These are phyloP conservation scores for Pontederia crassipes DNA, from an alignment of 176 grass and related monocot species.

Conservation along the genomic window DNA sequence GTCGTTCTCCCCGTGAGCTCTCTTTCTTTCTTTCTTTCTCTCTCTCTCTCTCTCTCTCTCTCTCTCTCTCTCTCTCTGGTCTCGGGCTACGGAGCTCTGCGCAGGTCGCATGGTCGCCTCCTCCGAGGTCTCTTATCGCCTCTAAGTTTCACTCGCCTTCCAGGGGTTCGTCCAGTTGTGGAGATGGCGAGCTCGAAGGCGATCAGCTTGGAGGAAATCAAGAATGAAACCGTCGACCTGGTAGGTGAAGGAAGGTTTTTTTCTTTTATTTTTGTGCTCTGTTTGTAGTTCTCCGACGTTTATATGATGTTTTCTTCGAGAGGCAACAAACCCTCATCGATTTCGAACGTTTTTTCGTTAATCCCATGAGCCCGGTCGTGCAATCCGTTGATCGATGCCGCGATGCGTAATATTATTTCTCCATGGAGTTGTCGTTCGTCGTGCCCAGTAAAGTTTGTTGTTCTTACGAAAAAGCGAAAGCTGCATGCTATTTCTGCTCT, in stretches of 20 bases:
- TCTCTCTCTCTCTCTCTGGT: neutral
- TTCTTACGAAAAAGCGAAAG: too few relatives aligned
- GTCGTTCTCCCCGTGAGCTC: too few relatives aligned
- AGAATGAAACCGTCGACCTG: conserved; percentile 17
- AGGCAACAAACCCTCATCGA: too few relatives aligned
- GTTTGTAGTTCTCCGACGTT: neutral
- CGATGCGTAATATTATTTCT: too few relatives aligned
- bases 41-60: neutral
- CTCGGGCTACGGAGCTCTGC: neutral
- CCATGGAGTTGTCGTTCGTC: too few relatives aligned
- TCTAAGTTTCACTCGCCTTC: neutral
- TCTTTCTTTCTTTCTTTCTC: neutral
- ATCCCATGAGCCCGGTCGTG: too few relatives aligned
- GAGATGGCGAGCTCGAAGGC: conserved; percentile 1
- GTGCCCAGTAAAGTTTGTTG: too few relatives aligned
- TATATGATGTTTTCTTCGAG: too few relatives aligned
- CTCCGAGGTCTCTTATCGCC: too few relatives aligned
- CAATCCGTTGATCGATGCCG: too few relatives aligned
- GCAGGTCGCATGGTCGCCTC: neutral
- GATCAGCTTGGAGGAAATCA: conserved; percentile 13
- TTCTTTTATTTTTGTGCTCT: neutral
- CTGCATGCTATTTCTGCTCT: too few relatives aligned
- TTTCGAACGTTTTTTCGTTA: too few relatives aligned
- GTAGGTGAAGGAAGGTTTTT: neutral
- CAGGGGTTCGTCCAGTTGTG: neutral